Conservation (phyloP, 768 basidiomycete genomes). For the Calocera viscosa region DNA sequence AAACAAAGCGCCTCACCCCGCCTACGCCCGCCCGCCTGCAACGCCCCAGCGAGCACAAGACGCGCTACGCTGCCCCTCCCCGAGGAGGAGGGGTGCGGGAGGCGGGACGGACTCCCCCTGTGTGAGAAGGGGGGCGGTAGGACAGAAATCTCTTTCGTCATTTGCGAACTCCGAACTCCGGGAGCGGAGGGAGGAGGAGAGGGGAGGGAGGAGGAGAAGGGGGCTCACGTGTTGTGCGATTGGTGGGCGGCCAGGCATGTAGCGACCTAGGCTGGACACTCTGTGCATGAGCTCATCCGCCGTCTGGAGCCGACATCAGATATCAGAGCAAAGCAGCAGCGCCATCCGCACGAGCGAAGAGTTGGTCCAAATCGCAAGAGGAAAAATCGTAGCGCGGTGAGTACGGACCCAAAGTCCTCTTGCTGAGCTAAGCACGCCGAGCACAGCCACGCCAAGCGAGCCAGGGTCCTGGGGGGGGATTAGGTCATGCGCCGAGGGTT, state of each 20-base stretch:
- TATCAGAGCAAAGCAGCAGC: neutral
- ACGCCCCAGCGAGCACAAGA: neutral
- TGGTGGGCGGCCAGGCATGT: neutral
- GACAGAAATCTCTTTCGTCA: slow-evolving; percentile 7
- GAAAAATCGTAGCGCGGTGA: neutral
- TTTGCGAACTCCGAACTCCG: neutral
- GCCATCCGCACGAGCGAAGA: no score
- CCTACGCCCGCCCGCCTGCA: neutral
- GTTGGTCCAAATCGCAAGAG: no score
- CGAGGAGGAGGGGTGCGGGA: neutral
- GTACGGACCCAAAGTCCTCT: neutral
- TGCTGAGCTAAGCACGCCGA: neutral
- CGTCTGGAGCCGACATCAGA: no score
- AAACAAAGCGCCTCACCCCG: neutral
- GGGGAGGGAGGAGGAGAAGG: neutral
- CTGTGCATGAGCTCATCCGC: no score
- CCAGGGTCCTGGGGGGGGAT: neutral
- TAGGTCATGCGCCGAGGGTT: neutral
- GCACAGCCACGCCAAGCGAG: neutral
- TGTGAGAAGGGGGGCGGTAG: neutral
- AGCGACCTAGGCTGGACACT: no score
- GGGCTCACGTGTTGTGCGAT: neutral
- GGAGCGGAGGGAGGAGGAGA: neutral
- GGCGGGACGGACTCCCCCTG: no score
- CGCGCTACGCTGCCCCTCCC: neutral